These are phyloP conservation scores for Verticillium tricorpus DNA, from an alignment of 2,329 filamentous ascomycete genomes.

Conservation along the genomic window DNA sequence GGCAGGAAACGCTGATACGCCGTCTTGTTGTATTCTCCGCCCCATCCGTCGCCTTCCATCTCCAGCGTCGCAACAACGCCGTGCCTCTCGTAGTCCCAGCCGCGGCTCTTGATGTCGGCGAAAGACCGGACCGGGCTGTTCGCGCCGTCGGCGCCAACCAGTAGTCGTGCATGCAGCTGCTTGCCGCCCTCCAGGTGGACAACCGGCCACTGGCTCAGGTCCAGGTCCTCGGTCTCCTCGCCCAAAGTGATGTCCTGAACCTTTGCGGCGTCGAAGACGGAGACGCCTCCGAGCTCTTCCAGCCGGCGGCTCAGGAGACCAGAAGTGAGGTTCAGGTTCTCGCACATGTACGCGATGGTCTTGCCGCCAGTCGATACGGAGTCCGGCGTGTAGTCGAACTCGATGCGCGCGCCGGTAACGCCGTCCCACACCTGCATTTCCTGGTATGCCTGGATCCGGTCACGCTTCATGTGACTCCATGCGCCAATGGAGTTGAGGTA, in stretches of 20 bases:
- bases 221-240: constrained; percentile 59
- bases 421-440: constrained; percentile 99
- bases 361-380: constrained; percentile 42
- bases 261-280: constrained; percentile 69
- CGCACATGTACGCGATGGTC: constrained; percentile 92
- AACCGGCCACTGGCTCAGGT: constrained; percentile 84
- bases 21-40: constrained; percentile 56
- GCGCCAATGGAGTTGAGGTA: constrained; percentile 82
- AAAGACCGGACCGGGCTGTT: constrained; percentile 92
- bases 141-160: constrained; percentile 90
- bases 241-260: constrained; percentile 80
- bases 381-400: constrained; percentile 69
- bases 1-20: constrained; percentile 96
- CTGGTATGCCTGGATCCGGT: constrained; percentile 80
- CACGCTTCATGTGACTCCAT: constrained; percentile 70
- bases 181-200: constrained; percentile 66
- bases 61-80: constrained; percentile 87
- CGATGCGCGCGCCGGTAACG: constrained; percentile 78
- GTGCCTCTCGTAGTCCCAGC: constrained; percentile 91
- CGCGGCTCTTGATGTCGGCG: constrained; percentile 76
- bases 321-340: constrained; percentile 85
- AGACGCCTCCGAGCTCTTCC: constrained; percentile 62
- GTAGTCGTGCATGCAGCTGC: constrained; percentile 71
- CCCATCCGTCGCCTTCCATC: constrained; percentile 58
- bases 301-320: constrained; percentile 70